Evolutionary conservation across 768 basidiomycete species (phyloP), one percentile per base, ranked within the genome.

Genomic region (Suillus placidus): DNA sequence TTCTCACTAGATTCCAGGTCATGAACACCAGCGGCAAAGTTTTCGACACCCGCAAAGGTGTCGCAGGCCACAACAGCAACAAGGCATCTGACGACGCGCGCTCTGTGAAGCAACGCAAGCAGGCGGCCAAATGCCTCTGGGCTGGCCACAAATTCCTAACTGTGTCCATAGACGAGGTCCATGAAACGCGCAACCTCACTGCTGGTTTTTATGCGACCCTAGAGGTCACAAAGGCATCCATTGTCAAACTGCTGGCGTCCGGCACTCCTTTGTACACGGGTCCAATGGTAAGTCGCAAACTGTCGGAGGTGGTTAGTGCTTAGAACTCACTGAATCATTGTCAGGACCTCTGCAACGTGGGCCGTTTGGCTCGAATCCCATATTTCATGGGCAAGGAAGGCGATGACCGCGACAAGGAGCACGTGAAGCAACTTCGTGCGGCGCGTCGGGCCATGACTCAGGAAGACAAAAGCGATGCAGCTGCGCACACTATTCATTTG

Each of bases 241-340:
- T 2, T 1, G 32, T 74, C 0, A 61, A 64, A 2, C 26, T 77
- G 1, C 62, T 72, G 3, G 60, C 74, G 57, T 76, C 77, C 2
- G 78, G 73, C 0, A 79, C 77, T 0, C 77, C 78, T 1, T 66
- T 79, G 2, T 76, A 73, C n/a, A n/a, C n/a, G n/a, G n/a, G n/a
- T n/a, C n/a, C n/a, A n/a, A n/a, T 71, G 68, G 76, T 73, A 30
- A 45, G 67, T 23, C 43, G 38, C 26, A 20, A 7, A n/a, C 20
- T 14, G 3, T 26, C n/a, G n/a, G n/a, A n/a, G n/a, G n/a, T n/a
- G n/a, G 7, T n/a, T 12, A 0, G 13, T 49, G n/a, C 6, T 12
- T 2, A 26, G 6, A 1, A 23, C 23, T 26, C 4, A 49, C 4
- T 4, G n/a, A n/a, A n/a, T 47, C n/a, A 9, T 12, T 47, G 0